Conservation (phyloP, 1,139 yeast genomes). For the Diutina neorugosa region DNA sequence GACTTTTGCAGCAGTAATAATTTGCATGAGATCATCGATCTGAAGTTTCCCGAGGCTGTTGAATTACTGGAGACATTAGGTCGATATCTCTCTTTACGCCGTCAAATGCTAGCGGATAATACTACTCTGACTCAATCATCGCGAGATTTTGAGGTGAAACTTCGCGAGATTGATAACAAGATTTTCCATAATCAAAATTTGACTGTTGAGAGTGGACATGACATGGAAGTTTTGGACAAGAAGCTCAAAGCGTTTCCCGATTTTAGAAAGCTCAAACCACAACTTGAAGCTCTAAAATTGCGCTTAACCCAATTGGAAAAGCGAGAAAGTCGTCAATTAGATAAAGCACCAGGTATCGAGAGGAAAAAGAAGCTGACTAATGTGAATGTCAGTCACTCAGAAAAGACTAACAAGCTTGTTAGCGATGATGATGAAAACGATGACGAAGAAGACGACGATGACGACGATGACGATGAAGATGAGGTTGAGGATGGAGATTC, state of each 20-base stretch:
- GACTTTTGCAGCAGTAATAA: constrained; percentile 47
- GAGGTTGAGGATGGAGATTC: constrained; percentile 7
- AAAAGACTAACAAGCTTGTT: constrained; percentile 5
- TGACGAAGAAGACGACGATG: not conserved
- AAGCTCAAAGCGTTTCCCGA: constrained; percentile 6
- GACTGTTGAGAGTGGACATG: not conserved
- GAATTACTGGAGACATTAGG: constrained; percentile 49
- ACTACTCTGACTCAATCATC: constrained; percentile 9
- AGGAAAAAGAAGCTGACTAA: constrained; percentile 10
- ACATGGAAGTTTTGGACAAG: constrained; percentile 5
- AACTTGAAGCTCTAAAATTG: constrained; percentile 7
- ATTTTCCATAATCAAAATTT: not conserved
- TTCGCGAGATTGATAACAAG: not conserved
- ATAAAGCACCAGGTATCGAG: constrained; percentile 13
- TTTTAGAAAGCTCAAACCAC: constrained; percentile 5
- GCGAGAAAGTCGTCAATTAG: constrained; percentile 15
- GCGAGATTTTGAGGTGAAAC: not conserved
- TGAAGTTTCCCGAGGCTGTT: constrained; percentile 71
- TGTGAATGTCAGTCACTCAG: not conserved
- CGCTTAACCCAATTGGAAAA: constrained; percentile 14
- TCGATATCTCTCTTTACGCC: constrained; percentile 38
- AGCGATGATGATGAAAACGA: constrained; percentile 7
- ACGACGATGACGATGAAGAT: constrained; percentile 12
- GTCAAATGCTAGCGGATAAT: not conserved
- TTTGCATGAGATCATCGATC: constrained; percentile 49